Evolutionary conservation across 768 basidiomycete species (phyloP), one percentile per base, ranked within the genome.

Genomic region (Suillus luteus): DNA sequence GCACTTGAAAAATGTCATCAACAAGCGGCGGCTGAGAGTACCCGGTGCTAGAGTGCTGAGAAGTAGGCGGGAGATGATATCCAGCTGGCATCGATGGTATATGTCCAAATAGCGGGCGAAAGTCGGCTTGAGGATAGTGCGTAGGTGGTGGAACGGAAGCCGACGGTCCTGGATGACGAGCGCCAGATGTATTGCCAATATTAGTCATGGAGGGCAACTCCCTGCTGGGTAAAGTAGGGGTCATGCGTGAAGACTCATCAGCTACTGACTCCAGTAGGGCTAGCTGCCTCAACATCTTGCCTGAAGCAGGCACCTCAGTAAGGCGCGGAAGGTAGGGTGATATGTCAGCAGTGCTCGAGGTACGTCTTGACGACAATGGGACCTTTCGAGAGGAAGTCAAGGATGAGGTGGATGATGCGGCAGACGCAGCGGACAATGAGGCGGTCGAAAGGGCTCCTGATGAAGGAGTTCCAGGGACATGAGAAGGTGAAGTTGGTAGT

Each of bases 231-330:
- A 76, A 72, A 63, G 70, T 76, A 63, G 85, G 81, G 31, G 85
- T 81, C 80, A 87, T 82, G 64, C 83, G 81, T 7, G 86, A 87
- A 5, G 91, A 90, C 72, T 93, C 90, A 68, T 88, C 85, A 0
- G 86, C 89, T 41, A 92, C 86, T 15, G 84, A 79, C 71, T 92
- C 90, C 12, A 91, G 77, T 64, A 92, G 78, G 2, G 90, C 90
- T 31, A 89, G 79, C 67, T 88, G 91, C 73, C 86, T 86, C 73
- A 91, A 73, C 62, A 82, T 84, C 71, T 86, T 89, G 15, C 86
- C 82, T 38, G 86, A 86, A 5, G 82, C 77, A 9, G 86, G 83
- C 11, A 85, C 76, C 65, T 84, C 87, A 31, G 76, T 73, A 8
- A 84, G 76, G 61, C 83, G 82, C 11, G 85, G 78, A 59, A 91